These are phyloP conservation scores for Piloderma croceum DNA, from an alignment of 768 basidiomycete genomes.

Conservation along the genomic window DNA sequence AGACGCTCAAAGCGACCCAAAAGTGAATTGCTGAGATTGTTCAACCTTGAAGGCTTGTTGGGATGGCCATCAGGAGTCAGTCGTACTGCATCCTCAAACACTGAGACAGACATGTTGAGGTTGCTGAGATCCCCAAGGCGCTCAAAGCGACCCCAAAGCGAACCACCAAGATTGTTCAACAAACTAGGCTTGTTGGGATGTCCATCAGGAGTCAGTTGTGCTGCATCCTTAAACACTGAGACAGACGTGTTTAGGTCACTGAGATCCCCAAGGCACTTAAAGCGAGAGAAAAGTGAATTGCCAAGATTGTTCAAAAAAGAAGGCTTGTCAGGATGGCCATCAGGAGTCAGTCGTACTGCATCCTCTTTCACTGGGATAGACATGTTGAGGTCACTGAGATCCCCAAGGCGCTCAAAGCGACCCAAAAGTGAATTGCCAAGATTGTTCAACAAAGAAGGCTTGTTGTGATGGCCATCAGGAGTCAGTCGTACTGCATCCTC, in stretches of 20 bases:
- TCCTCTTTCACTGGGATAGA: slow-evolving; percentile 4
- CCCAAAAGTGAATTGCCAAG: slow-evolving; percentile 17
- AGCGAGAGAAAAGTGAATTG: slow-evolving; percentile 15
- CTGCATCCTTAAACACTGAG: too few relatives aligned
- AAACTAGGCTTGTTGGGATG: slow-evolving; percentile 1
- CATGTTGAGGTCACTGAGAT: slow-evolving; percentile 20
- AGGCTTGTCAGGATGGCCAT: slow-evolving; percentile 1
- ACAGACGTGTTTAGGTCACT: slow-evolving; percentile 23
- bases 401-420: slow-evolving; percentile 19
- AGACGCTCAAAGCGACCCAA: slow-evolving; percentile 18
- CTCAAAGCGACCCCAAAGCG: slow-evolving; percentile 16
- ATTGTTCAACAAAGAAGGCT: slow-evolving; percentile 11
- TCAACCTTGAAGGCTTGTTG: not conserved
- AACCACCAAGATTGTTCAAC: slow-evolving; percentile 11
- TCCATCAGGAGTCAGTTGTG: slow-evolving; percentile 15
- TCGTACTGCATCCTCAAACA: slow-evolving; percentile 5
- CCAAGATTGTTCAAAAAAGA: slow-evolving; percentile 16
- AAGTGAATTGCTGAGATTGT: slow-evolving; percentile 20
- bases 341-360: slow-evolving; percentile 8
- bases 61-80: slow-evolving; percentile 5
- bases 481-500: too few relatives aligned
- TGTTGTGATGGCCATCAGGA: slow-evolving; percentile 12
- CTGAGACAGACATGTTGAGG: slow-evolving; percentile 16
- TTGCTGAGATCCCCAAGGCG: slow-evolving; percentile 19
- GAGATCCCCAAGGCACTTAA: slow-evolving; percentile 16